Conservation (phyloP, 179 eudicot species). For the Sideroxylon spinosum region DNA sequence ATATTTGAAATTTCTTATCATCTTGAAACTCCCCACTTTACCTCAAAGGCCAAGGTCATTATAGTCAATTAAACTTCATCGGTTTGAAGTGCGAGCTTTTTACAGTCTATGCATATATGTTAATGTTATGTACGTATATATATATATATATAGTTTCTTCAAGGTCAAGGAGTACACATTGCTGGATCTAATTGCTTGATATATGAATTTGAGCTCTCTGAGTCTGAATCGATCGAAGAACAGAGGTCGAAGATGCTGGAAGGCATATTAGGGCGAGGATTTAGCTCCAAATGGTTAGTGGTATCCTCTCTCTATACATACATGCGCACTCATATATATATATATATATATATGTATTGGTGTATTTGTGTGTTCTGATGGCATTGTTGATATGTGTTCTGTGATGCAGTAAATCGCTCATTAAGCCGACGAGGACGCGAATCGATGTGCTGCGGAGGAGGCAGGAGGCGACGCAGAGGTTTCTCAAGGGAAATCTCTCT, state of each 20-base stretch:
- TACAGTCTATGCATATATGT: too few species aligned
- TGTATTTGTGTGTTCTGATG: neutral
- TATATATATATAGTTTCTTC: neutral
- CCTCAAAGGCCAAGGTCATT: constrained; percentile 11
- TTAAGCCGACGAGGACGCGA: constrained; percentile 56
- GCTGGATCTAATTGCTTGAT: constrained; percentile 5
- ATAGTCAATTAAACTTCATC: neutral
- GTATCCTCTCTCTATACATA: constrained; percentile 6
- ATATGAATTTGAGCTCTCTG: constrained; percentile 2
- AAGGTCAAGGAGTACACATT: neutral
- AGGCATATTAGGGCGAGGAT: constrained; percentile 64
- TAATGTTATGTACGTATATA: too few species aligned
- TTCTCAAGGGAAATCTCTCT: constrained; percentile 60
- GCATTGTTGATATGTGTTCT: neutral
- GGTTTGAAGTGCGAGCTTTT: constrained; percentile 5
- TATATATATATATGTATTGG: too few species aligned
- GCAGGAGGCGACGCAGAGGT: constrained; percentile 72
- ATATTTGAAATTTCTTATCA: too few species aligned
- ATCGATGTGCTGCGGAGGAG: constrained; percentile 51
- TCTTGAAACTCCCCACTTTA: too few species aligned
- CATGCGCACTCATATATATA: too few species aligned
- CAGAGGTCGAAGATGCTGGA: constrained; percentile 50
- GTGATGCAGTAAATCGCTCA: constrained; percentile 59
- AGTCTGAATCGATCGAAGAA: neutral
- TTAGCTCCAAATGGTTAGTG: constrained; percentile 62